Conservation (phyloP, 1,284 basidiomycete genomes). For the Puccinia horiana region DNA sequence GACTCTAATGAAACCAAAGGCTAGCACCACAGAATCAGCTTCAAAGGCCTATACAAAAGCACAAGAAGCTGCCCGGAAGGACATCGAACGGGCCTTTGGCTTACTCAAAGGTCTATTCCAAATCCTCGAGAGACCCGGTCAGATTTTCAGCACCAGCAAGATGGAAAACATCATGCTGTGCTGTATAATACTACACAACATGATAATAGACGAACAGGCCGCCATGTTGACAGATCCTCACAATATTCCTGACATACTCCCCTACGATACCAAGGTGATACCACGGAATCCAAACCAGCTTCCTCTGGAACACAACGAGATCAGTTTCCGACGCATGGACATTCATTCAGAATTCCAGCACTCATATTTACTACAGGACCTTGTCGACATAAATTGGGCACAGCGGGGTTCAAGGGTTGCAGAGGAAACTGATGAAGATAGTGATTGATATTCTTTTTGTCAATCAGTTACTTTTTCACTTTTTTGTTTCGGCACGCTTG, state of each 20-base stretch:
- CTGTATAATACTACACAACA: constrained; percentile 12
- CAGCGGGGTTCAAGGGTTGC: neutral
- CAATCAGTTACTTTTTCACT: too few species aligned
- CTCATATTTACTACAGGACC: neutral
- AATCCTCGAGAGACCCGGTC: neutral
- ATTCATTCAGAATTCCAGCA: constrained; percentile 6
- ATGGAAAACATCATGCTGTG: constrained; percentile 11
- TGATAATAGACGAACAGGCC: neutral
- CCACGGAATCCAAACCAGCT: neutral
- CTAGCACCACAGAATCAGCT: neutral
- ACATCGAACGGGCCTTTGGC: constrained; percentile 1
- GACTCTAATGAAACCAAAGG: neutral
- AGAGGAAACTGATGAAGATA: neutral
- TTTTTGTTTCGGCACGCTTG: too few species aligned
- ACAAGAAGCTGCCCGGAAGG: neutral
- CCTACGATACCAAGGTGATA: neutral
- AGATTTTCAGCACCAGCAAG: neutral
- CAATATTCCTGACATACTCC: neutral
- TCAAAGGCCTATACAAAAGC: constrained; percentile 10
- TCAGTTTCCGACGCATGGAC: constrained; percentile 15
- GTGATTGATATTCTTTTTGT: too few species aligned
- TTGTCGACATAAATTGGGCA: neutral
- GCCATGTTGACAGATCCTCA: neutral
- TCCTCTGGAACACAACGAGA: neutral
- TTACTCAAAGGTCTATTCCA: constrained; percentile 10